Evolutionary conservation across 164 flowering plant genomes (phyloP), one percentile per base, ranked within the genome.

Genomic region (Sextonia rubra): DNA sequence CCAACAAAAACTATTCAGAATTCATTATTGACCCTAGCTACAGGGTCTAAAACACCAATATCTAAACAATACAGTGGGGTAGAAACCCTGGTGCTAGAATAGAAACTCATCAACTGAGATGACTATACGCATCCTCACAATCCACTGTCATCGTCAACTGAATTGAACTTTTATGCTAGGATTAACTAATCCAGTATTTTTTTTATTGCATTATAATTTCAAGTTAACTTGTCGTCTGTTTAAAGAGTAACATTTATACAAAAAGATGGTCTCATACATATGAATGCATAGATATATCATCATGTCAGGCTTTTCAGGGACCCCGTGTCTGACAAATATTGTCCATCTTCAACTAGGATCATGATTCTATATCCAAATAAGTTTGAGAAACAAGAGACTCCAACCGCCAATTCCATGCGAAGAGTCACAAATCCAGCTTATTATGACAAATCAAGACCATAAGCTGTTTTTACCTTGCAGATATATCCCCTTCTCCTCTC

Each of bases 401-500:
- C 58, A 52, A 52, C 20, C 14, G 58, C 75, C 71, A 76, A 80
- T 70, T 84, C 80, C 81, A 75, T 80, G 58, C 71, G 44, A 52
- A 17, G n/a, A 52, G 58, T 14, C 58, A 52, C 58, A 3, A 3
- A 52, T 3, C 44, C 58, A 52, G 58, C 58, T 52, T 20, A 52
- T 20, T 52, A 52, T 20, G n/a, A 52, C n/a, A 52, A 52, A 52
- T 52, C 58, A 20, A 52, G 58, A 52, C n/a, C 58, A 14, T 52
- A 37, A 52, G n/a, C 58, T 71, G 83, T 71, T 68, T 87, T 90
- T 96, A 96, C 99, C 99, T 96, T 96, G 97, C 98, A 91, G 78
- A 87, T 81, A 91, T 96, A 96, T 60, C 93, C 99, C 82, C 97
- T 93, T 83, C 97, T 86, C 86, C 88, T 92, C 79, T 89, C 94